Base-by-base conservation (phyloP, 352 stramenopile species). In the Globisporangium camurandrum region DNA sequence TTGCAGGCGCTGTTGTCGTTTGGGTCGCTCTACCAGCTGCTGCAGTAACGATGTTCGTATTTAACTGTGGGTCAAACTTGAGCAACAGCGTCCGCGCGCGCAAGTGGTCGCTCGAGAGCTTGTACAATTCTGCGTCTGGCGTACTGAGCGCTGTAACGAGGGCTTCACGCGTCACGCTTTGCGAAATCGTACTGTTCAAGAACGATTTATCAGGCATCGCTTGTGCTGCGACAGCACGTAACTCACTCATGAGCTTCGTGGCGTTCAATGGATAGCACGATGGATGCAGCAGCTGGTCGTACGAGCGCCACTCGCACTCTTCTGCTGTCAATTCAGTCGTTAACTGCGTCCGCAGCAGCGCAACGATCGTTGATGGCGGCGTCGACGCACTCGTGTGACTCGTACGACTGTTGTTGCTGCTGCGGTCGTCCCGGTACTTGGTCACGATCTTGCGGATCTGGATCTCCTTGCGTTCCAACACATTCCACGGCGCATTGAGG, bases 401-500 rank as follows among this genome's bases (percentile, higher is more conserved):
- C 37, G 56, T 48, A 46, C 54, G 54, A 14, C 58, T 62, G 14
- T 30, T 12, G 8, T 17, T 16, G 42, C 26, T 2, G 46, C 46
- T 45, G 26, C 61, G 54, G 16, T 87, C 77, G 24, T 89, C 80
- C 12, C 75, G 71, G 44, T 84, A 92, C 8, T 60, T 60, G 20
- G 77, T 82, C 17, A 89, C 54, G 39, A 86, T 73, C 54, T 92
- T 92, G 7, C 80, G 75, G 4, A 88, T 59, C 44, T 78, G 37
- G 19, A 92, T 87, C 56, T 92, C 80, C 43, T 83, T 86, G 11
- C 73, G 64, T 52, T 84, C 69, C 1, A 92, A 57, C 24, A 84
- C 26, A 59, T 92, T 89, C 69, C 77, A 88, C 2, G 75, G 75
- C 27, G 73, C 68, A 51, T 78, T 84, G 47, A 89, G 61, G 33